Base-by-base conservation (phyloP, 2,329 filamentous ascomycete species). In the Aspergillus terreus region DNA sequence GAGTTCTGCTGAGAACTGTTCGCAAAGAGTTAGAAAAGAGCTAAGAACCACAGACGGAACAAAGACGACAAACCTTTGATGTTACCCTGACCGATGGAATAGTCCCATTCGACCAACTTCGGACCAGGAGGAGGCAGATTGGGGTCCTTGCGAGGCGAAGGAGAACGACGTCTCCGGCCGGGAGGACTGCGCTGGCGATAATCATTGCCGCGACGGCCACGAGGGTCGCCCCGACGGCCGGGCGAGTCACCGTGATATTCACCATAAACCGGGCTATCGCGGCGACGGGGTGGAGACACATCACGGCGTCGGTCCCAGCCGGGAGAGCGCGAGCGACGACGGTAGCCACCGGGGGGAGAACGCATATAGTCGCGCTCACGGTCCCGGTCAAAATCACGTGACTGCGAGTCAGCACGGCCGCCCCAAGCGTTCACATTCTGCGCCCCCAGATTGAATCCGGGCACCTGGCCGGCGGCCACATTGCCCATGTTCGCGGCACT, bases 101-200 rank as follows among this genome's bases (percentile, higher is more conserved):
- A 76, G 70, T 99, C 94, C 72, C 83, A 88, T 45, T 92, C 87
- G 53, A 96, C 78, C 79, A 85, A 90, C 73, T 95, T 96, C 5
- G 81, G 79, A 48, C 78, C 78, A 53, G 72, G 76, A 52, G 72
- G 74, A 44, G 76, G 75, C 46, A 76, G 61, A 42, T 63, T 59
- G 23, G 63, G 63, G 46, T 75, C 72, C 57, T 72, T 69, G 56
- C 73, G 73, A 54, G 83, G 82, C 56, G 78, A 81, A 51, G 84
- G 79, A 64, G 87, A 86, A 58, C 81, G 81, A 53, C 82, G 83
- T 63, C 84, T 83, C 57, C 86, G 85, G 51, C 83, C 82, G 50
- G 83, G 79, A 43, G 92, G 91, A 64, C 88, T 95, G 65, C 94
- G 89, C 69, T 96, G 91, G 58, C 92, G 88, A 74, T 95, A 96